Conservation (phyloP, 768 basidiomycete genomes). For the Brasilioporus rufonigricans region DNA sequence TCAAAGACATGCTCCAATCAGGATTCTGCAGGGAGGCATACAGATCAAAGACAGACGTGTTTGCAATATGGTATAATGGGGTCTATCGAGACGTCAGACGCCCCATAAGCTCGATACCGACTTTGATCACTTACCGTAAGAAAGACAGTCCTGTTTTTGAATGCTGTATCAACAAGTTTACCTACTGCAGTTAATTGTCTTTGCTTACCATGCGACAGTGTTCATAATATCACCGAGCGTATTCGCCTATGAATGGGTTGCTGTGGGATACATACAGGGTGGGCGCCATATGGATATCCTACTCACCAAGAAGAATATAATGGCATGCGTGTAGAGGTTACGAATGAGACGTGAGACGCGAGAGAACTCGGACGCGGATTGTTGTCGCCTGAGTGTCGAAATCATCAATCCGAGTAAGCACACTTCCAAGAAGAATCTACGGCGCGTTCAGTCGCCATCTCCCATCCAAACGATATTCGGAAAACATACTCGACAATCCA, state of each 20-base stretch:
- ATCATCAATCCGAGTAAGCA: not conserved
- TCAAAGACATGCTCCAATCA: not conserved
- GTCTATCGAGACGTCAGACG: not conserved
- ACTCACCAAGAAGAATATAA: conserved; percentile 1
- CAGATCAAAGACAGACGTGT: not conserved
- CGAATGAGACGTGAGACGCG: not conserved
- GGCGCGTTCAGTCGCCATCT: not conserved
- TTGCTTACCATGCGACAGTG: not conserved
- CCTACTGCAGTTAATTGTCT: not conserved
- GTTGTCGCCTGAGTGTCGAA: not conserved
- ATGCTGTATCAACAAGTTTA: not conserved
- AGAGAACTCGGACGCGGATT: not conserved
- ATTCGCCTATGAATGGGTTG: not conserved
- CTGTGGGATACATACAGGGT: not conserved
- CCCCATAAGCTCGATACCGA: not conserved
- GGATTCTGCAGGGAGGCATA: not conserved
- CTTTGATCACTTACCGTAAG: not conserved
- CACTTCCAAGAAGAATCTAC: not conserved
- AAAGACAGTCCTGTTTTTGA: not conserved
- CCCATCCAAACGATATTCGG: too few species aligned
- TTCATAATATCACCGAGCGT: not conserved
- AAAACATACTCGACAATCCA: not conserved
- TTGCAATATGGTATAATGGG: not conserved
- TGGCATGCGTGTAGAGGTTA: not conserved
- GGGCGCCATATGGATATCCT: not conserved